Evolutionary conservation across 495 filamentous ascomycete genomes (phyloP).

Genomic region (Talaromyces adpressus): DNA sequence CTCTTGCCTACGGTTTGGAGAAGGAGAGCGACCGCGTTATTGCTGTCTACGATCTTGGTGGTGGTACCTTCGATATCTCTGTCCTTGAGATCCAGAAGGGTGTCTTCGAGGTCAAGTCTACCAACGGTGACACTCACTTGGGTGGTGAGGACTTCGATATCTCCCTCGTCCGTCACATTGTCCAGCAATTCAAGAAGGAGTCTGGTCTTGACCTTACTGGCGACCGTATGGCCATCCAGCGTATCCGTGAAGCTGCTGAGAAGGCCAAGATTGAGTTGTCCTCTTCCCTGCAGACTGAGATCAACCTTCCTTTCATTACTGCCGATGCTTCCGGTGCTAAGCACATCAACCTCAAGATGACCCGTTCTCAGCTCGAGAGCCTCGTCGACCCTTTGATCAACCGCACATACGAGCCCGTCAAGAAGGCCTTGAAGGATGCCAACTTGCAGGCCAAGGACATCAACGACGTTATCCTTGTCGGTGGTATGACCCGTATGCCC

Average conservation of each 20-base stretch:
- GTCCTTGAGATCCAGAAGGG: slow-evolving; percentile 96
- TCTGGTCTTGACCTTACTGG: slow-evolving; percentile 81
- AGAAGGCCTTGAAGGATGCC: slow-evolving; percentile 97
- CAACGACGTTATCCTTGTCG: slow-evolving; percentile 97
- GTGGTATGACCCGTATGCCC: slow-evolving; percentile 99
- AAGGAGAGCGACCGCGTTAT: slow-evolving; percentile 87
- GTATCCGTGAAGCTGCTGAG: slow-evolving; percentile 98
- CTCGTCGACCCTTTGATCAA: slow-evolving; percentile 88
- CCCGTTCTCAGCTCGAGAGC: slow-evolving; percentile 84
- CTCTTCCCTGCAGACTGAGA: slow-evolving; percentile 93
- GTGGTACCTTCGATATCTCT: slow-evolving; percentile 98
- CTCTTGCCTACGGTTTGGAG: slow-evolving; percentile 90
- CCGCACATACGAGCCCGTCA: slow-evolving; percentile 83
- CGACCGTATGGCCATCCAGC: slow-evolving; percentile 98
- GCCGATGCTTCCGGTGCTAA: slow-evolving; percentile 90
- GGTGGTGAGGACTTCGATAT: slow-evolving; percentile 99
- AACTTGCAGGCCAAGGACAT: slow-evolving; percentile 90
- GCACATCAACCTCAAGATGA: slow-evolving; percentile 96
- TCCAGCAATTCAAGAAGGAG: slow-evolving; percentile 94
- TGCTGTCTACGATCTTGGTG: slow-evolving; percentile 96
- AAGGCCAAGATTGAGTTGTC: slow-evolving; percentile 99
- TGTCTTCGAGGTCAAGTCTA: slow-evolving; percentile 98
- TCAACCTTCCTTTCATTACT: slow-evolving; percentile 98
- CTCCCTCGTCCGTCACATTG: slow-evolving; percentile 86
- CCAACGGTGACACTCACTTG: slow-evolving; percentile 96